These are phyloP conservation scores for Letharia columbiana DNA, from an alignment of 495 filamentous ascomycete genomes.

Conservation along the genomic window DNA sequence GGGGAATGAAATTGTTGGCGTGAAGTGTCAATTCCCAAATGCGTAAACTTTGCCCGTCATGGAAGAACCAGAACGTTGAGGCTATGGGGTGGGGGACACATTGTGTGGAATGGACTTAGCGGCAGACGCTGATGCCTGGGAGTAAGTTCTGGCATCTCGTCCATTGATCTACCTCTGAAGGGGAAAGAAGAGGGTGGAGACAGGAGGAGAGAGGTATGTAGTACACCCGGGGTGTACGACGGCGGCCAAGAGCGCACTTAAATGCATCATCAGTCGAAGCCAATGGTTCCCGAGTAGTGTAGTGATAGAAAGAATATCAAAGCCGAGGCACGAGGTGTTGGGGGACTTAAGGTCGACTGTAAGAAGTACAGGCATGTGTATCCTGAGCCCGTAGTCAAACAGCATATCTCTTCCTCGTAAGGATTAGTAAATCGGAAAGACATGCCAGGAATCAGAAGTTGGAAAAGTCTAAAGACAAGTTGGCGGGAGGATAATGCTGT, in stretches of 20 bases:
- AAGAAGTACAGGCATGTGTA: background rate
- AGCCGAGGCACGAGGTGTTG: background rate
- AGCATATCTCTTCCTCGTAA: background rate
- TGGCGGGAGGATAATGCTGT: background rate
- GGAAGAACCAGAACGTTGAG: background rate
- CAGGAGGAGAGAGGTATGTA: background rate
- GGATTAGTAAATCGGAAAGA: background rate
- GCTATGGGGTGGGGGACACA: background rate
- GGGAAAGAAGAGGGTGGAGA: background rate
- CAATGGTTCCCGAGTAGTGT: background rate
- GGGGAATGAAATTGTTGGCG: background rate
- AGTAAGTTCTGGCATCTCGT: background rate
- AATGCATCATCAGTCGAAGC: background rate
- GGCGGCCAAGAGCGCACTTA: background rate
- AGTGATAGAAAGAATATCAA: background rate
- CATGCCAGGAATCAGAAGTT: background rate
- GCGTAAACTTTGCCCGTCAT: background rate
- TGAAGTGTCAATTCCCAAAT: background rate
- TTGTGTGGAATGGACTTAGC: too few relatives aligned
- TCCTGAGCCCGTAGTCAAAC: background rate
- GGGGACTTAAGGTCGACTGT: background rate
- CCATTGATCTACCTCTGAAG: background rate
- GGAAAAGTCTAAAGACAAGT: background rate
- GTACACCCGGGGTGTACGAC: background rate
- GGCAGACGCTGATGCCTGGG: background rate